Evolutionary conservation across 2,329 filamentous ascomycete genomes (phyloP).

Genomic region (Colletotrichum sublineola): DNA sequence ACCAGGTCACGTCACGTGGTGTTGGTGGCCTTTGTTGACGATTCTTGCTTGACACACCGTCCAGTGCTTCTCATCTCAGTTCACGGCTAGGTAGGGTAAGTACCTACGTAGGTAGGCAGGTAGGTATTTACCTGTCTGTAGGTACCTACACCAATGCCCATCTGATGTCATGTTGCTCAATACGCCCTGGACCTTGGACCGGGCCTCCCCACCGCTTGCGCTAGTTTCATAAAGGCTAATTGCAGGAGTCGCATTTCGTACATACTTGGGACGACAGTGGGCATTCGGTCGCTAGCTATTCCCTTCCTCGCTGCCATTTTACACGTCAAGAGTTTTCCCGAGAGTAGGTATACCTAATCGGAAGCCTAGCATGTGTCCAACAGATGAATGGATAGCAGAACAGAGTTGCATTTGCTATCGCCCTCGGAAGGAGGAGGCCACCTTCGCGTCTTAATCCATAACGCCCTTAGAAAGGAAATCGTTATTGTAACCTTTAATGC

Average conservation of each 20-base stretch:
- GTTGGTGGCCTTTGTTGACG: background rate
- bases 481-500: constrained; percentile 10
- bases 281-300: constrained; percentile 10
- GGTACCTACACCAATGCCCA: constrained; percentile 9
- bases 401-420: background rate
- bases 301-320: background rate
- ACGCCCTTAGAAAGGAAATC: constrained; percentile 13
- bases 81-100: too few species aligned
- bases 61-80: background rate
- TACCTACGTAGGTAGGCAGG: too few species aligned
- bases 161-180: constrained; percentile 38
- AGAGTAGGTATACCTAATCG: constrained; percentile 6
- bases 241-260: constrained; percentile 35
- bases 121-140: too few species aligned
- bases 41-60: background rate
- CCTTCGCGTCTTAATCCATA: background rate
- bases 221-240: constrained; percentile 39
- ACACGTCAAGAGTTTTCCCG: background rate
- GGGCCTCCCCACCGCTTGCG: constrained; percentile 1
- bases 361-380: background rate
- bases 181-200: constrained; percentile 21
- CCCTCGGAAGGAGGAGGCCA: background rate
- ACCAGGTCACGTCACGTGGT: constrained; percentile 22
- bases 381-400: constrained; percentile 1
- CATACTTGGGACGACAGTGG: constrained; percentile 37